Conservation (phyloP, 768 basidiomycete species). For the Erythrobasidium yunnanense region DNA sequence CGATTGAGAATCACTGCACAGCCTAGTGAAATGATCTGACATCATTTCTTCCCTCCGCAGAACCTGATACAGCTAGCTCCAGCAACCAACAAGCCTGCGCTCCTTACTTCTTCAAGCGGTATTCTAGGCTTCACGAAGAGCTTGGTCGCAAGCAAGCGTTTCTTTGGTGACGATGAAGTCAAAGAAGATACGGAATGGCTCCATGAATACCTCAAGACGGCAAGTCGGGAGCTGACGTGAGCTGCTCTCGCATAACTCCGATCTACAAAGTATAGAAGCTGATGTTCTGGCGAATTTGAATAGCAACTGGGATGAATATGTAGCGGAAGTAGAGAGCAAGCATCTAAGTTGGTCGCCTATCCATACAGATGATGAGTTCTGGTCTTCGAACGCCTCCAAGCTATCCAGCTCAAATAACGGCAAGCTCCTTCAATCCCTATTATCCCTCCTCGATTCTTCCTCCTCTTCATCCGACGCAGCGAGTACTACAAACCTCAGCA, state of each 20-base stretch:
- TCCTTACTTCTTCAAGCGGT: slow-evolving; percentile 63
- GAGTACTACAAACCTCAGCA: slow-evolving; percentile 46
- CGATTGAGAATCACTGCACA: background rate
- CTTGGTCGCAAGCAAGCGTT: slow-evolving; percentile 62
- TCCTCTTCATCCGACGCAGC: slow-evolving; percentile 7
- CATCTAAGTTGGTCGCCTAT: slow-evolving; percentile 91
- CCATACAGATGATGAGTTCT: slow-evolving; percentile 92
- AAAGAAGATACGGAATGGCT: slow-evolving; percentile 82
- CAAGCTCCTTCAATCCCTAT: background rate
- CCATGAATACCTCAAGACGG: slow-evolving; percentile 66
- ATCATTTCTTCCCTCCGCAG: slow-evolving; percentile 42
- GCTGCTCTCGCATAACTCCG: slow-evolving; percentile 37
- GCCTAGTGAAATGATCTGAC: background rate
- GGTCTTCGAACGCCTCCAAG: slow-evolving; percentile 85
- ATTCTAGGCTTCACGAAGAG: slow-evolving; percentile 78
- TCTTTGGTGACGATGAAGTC: slow-evolving; percentile 74
- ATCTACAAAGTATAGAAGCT: background rate
- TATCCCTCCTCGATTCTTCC: background rate
- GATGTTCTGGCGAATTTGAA: background rate
- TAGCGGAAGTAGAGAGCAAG: slow-evolving; percentile 75
- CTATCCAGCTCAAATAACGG: slow-evolving; percentile 50
- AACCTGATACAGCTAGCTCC: slow-evolving; percentile 87
- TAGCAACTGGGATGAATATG: slow-evolving; percentile 96
- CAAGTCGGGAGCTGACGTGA: slow-evolving; percentile 83
- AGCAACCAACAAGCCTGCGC: slow-evolving; percentile 72